Base-by-base conservation (phyloP, 1,284 basidiomycete genomes). In the Bjerkandera adusta region DNA sequence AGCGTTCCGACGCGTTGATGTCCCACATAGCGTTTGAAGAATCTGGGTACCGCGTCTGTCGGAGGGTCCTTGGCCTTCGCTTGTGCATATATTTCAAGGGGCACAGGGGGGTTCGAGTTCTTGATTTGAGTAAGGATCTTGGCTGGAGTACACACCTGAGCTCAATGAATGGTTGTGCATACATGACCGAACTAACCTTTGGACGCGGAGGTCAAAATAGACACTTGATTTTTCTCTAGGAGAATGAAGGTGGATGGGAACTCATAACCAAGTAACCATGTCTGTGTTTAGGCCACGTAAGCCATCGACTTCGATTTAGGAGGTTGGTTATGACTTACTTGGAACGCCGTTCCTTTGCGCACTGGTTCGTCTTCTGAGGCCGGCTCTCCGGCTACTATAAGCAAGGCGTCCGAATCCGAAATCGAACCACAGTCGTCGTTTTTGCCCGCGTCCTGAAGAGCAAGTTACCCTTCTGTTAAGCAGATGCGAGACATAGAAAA, bases 241-340 rank as follows among this genome's bases (percentile, higher is more conserved):
- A 96, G 69, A 48, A 95, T 80, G 35, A 98, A 73, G 0, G 95
- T 97, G 0, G 92, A 93, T 0, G 95, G 95, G 62, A 98, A 98
- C 66, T 98, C 96, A 66, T 94, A 98, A 20, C 94, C 96, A 26
- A 98, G 78, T 7, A 98, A 75, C 89, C 92, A 97, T 57, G 92
- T 93, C 92, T 96, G 54, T 34, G 36, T 3, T 6, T 18, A 18
- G 13, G 16, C 10, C 25, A 29, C 48, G 42, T 57, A 48, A 49
- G 51, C n/a, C 25, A 20, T 26, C 29, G 16, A n/a, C n/a, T 25
- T 38, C 26, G 33, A 36, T 45, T 38, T 47, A 40, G 15, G 12
- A 4, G 38, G 15, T 40, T 20, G 29, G 45, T 22, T 22, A 46
- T 27, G 29, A 64, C 85, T 57, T 51, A 92, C 93, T 73, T 97